Conservation (phyloP, 1,284 basidiomycete genomes). For the Ganoderma sinense region DNA sequence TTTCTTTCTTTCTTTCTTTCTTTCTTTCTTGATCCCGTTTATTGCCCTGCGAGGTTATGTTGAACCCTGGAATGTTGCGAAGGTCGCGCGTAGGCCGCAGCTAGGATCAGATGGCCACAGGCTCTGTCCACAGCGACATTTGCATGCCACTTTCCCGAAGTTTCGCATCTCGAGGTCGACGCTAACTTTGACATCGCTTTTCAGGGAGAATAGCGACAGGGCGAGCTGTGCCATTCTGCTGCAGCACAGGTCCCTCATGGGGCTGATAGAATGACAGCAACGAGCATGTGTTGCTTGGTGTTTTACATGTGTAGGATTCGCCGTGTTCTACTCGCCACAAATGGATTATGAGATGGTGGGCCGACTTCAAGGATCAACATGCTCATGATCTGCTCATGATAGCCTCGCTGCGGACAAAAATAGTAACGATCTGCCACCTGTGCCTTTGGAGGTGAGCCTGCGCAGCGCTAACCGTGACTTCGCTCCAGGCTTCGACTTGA, state of each 20-base stretch:
- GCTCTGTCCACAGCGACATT: background rate
- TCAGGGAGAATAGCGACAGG: background rate
- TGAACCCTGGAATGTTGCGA: too few species aligned
- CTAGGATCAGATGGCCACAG: too few species aligned
- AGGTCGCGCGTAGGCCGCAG: too few species aligned
- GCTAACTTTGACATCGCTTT: background rate
- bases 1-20: too few species aligned
- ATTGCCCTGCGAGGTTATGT: too few species aligned
- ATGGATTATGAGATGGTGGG: background rate
- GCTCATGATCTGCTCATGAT: background rate
- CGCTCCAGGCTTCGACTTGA: background rate
- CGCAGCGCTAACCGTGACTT: background rate
- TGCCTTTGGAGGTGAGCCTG: background rate
- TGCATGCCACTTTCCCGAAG: background rate
- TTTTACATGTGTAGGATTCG: background rate
- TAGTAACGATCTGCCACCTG: background rate
- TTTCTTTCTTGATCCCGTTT: too few species aligned
- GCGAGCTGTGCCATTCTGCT: background rate
- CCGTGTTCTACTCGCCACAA: background rate
- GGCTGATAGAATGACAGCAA: background rate
- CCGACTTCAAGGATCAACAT: background rate
- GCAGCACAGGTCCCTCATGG: too few species aligned
- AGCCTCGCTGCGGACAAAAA: background rate
- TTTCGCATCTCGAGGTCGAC: background rate
- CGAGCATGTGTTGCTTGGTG: background rate